These are phyloP conservation scores for Dichomitus squalens DNA, from an alignment of 1,284 basidiomycete genomes.

Conservation along the genomic window DNA sequence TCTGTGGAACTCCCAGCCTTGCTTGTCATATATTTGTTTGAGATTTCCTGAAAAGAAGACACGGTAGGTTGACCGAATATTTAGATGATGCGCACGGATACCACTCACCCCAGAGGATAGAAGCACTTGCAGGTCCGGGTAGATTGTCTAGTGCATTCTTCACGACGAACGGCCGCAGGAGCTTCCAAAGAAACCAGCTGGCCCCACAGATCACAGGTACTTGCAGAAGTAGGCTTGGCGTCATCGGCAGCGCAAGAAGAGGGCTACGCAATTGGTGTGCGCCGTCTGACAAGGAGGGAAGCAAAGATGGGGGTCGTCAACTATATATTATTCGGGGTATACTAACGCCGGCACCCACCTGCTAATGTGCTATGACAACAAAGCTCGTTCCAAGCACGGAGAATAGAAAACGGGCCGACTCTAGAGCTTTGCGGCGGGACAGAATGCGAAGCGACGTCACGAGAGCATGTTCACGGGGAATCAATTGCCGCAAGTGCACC, in stretches of 20 bases:
- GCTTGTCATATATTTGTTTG: constrained; percentile 19
- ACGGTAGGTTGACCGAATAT: not conserved
- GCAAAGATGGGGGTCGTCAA: too few relatives aligned
- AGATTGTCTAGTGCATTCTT: constrained; percentile 15
- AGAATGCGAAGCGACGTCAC: constrained; percentile 1
- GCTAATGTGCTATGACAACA: constrained; percentile 5
- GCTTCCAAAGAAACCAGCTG: constrained; percentile 14
- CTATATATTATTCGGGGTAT: not conserved
- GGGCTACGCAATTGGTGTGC: too few relatives aligned
- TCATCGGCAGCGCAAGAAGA: not conserved
- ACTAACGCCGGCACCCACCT: not conserved
- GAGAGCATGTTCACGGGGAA: not conserved
- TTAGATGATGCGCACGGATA: too few relatives aligned
- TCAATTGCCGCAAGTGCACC: too few relatives aligned
- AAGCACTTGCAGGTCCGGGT: constrained; percentile 15
- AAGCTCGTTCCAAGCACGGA: not conserved
- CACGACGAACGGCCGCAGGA: constrained; percentile 4
- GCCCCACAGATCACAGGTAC: not conserved
- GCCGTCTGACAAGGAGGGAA: not conserved
- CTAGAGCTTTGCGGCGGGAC: too few relatives aligned
- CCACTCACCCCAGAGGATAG: constrained; percentile 17
- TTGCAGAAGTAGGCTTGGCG: not conserved
- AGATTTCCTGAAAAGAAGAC: constrained; percentile 14
- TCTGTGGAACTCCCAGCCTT: constrained; percentile 21
- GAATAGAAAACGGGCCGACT: too few relatives aligned